Conservation (phyloP, 2,329 filamentous ascomycete species). For the Calonectria henricotiae region DNA sequence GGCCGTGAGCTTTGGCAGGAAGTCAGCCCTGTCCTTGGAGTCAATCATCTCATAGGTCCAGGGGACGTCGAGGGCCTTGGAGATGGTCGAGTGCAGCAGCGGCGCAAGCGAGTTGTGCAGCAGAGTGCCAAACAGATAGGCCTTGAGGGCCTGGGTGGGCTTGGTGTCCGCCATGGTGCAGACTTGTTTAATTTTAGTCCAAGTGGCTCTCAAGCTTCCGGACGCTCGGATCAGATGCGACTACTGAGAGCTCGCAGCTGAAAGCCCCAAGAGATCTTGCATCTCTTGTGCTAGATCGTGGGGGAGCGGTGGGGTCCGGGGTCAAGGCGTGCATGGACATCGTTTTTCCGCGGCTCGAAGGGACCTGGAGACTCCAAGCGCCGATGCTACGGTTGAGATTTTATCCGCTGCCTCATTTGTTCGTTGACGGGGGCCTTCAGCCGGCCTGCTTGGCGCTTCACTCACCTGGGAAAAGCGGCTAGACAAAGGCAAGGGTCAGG, state of each 20-base stretch:
- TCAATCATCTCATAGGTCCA: slow-evolving; percentile 32
- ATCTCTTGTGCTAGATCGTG: slow-evolving; percentile 14
- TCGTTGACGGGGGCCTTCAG: background rate
- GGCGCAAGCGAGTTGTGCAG: slow-evolving; percentile 26
- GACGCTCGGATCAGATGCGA: background rate
- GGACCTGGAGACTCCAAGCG: background rate
- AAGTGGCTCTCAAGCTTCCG: background rate
- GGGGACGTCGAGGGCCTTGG: slow-evolving; percentile 27
- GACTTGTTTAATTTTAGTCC: background rate
- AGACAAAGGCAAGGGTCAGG: slow-evolving; percentile 9
- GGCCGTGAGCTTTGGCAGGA: slow-evolving; percentile 29
- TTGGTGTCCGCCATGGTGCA: slow-evolving; percentile 23
- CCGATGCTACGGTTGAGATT: slow-evolving; percentile 15
- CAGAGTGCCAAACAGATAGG: slow-evolving; percentile 34
- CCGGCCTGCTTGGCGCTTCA: background rate
- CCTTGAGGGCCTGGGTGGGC: slow-evolving; percentile 1
- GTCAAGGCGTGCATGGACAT: background rate
- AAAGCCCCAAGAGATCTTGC: slow-evolving; percentile 8
- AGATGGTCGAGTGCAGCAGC: slow-evolving; percentile 34
- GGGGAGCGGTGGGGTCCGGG: background rate
- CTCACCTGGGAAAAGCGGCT: background rate
- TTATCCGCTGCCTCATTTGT: slow-evolving; percentile 3
- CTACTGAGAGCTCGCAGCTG: background rate
- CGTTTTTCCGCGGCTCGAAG: slow-evolving; percentile 10
- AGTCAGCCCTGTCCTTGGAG: slow-evolving; percentile 31